phyloP scores from a whole-genome alignment of 768 basidiomycete species.

The Suillus sp. region DNA sequence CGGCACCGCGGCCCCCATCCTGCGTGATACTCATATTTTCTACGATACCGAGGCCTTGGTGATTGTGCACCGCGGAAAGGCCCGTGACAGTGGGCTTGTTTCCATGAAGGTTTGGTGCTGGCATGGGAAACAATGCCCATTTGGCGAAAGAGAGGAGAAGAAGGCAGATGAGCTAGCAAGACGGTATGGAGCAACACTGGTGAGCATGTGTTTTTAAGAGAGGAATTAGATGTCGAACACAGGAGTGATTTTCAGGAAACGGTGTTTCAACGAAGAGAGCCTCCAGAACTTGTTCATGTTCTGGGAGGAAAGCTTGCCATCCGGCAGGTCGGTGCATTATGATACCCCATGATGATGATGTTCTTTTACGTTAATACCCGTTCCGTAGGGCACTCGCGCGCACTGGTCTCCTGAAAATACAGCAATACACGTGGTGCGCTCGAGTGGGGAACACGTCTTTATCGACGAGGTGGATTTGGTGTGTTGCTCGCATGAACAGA shows the following conservation, averaged over 20 bases:
- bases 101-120: slow-evolving; percentile 77
- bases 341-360: slow-evolving; percentile 11
- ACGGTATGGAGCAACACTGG: slow-evolving; percentile 68
- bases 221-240: background rate
- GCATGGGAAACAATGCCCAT: slow-evolving; percentile 57
- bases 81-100: slow-evolving; percentile 63
- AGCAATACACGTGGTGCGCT: slow-evolving; percentile 75
- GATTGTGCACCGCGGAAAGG: slow-evolving; percentile 70
- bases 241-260: slow-evolving; percentile 26
- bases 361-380: slow-evolving; percentile 9
- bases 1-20: slow-evolving; percentile 47
- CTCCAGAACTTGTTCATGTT: slow-evolving; percentile 57
- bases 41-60: slow-evolving; percentile 74
- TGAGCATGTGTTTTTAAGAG: slow-evolving; percentile 35
- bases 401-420: slow-evolving; percentile 84
- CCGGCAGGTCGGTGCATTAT: slow-evolving; percentile 56
- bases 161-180: slow-evolving; percentile 73
- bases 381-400: slow-evolving; percentile 59
- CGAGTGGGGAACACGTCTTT: slow-evolving; percentile 47
- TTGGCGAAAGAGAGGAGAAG: slow-evolving; percentile 61
- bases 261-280: slow-evolving; percentile 65
- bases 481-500: slow-evolving; percentile 16
- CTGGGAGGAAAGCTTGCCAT: slow-evolving; percentile 74
- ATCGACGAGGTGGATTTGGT: slow-evolving; percentile 80
- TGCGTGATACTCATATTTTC: slow-evolving; percentile 54